Evolutionary conservation across 352 stramenopile species (phyloP), one percentile per base, ranked within the genome.

Genomic region (Plasmopara viticola): DNA sequence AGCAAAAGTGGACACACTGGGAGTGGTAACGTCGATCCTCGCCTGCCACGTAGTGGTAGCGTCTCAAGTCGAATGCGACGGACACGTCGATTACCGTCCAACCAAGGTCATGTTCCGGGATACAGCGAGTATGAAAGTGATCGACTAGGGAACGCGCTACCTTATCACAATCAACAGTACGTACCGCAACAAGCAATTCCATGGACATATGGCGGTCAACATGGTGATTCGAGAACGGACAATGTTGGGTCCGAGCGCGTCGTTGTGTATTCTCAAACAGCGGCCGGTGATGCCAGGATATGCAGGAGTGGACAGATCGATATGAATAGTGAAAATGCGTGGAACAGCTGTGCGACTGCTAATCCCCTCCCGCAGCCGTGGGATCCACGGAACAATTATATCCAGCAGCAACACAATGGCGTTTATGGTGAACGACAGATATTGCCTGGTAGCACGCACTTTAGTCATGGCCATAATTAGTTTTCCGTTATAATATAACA

Each of bases 201-300:
- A 9, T 70, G 56, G 56, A 44, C 20, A 56, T 38, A 42, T 44
- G 47, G 49, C 18, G 39, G 33, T 31, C 44, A 55, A 38, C 60
- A 60, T 45, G 44, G 30, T 17, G 63, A 63, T 34, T 47, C 40
- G 15, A 55, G 45, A 29, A 44, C 50, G 48, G 58, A 66, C 20
- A 66, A 44, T 35, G 44, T 53, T 44, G 55, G 44, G 0, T 18
- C 66, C 28, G 67, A 76, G 44, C 67, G 67, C 5, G 56, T 72
- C 30, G 67, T 72, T 18, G 67, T 70, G 28, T 76, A 72, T 35
- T 70, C 60, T 6, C 59, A 66, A 18, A 52, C 56, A 6, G 55
- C 51, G 10, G 17, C 40, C 9, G 48, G 15, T 14, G 53, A 49
- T 28, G 41, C 28, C 6, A 48, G 18, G 6, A 37, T n/a, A 12